Evolutionary conservation across 2,329 filamentous ascomycete genomes (phyloP).

Genomic region (Colletotrichum nymphaeae): DNA sequence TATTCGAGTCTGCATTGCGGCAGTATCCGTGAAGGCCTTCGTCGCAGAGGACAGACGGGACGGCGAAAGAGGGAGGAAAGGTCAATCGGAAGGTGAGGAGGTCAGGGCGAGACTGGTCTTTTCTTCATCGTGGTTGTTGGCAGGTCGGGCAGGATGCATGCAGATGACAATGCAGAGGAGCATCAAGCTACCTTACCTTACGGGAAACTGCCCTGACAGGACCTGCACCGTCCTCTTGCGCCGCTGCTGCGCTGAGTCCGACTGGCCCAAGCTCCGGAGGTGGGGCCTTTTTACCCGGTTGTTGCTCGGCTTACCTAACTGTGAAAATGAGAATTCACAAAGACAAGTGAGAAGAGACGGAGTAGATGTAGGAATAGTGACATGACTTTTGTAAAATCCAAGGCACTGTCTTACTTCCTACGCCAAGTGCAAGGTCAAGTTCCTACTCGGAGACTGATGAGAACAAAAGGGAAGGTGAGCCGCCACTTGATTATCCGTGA

Average conservation of each 20-base stretch:
- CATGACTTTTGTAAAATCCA: too few relatives aligned
- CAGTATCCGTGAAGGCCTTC: not conserved
- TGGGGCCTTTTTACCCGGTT: not conserved
- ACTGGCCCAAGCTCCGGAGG: conserved; percentile 14
- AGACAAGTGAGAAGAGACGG: too few relatives aligned
- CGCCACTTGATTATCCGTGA: too few relatives aligned
- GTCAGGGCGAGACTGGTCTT: not conserved
- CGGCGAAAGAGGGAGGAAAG: not conserved
- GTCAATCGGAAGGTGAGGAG: not conserved
- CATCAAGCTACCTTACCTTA: not conserved
- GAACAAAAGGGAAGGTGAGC: too few relatives aligned
- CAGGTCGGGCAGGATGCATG: conserved; percentile 30
- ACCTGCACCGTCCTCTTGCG: not conserved
- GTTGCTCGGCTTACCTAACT: too few relatives aligned
- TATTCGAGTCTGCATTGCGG: conserved; percentile 37
- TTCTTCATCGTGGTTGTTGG: not conserved
- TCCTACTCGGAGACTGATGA: too few relatives aligned
- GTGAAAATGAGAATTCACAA: too few relatives aligned
- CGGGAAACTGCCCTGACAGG: not conserved
- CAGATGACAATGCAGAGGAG: conserved; percentile 18
- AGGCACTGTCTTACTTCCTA: too few relatives aligned
- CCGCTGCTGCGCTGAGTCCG: not conserved
- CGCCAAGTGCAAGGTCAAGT: too few relatives aligned
- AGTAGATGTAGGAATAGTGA: too few relatives aligned
- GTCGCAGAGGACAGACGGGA: not conserved